Percentiles rank a stretch among this genome's conserved stretches.
Evolutionary conservation across 257 asterid genomes (phyloP).

Genomic region (Jasminum sambac): DNA sequence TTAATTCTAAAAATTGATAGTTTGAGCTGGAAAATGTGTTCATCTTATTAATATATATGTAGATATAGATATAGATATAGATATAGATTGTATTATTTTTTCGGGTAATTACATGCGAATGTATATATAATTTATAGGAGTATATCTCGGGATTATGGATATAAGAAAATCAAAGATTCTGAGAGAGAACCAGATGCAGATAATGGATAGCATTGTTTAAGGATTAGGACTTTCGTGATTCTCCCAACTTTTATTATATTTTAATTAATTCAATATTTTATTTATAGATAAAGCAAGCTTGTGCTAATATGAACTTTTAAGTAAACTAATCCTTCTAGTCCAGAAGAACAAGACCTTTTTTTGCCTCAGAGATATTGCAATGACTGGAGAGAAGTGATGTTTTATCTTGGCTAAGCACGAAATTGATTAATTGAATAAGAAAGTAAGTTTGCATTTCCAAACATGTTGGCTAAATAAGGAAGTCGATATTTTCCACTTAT

Average conservation of each 20-base stretch:
- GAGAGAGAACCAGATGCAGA: neutral
- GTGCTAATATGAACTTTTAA: too few species aligned
- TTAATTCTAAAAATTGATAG: too few species aligned
- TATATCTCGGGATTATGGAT: neutral
- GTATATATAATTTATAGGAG: neutral
- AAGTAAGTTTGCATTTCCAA: too few species aligned
- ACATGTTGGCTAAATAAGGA: neutral
- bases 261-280: neutral
- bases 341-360: neutral
- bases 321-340: neutral
- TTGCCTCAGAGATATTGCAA: neutral
- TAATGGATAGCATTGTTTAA: neutral
- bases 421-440: too few species aligned
- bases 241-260: neutral
- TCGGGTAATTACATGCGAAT: neutral
- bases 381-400: too few species aligned
- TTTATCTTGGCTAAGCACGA: too few species aligned
- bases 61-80: too few species aligned
- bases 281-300: too few species aligned
- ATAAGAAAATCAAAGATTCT: neutral
- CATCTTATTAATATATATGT: too few species aligned
- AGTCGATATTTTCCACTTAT: neutral
- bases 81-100: too few species aligned
- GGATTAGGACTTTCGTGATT: neutral
- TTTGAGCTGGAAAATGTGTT: too few species aligned